phyloP scores from a whole-genome alignment of 768 basidiomycete genomes.

The Suillus hirtellus region DNA sequence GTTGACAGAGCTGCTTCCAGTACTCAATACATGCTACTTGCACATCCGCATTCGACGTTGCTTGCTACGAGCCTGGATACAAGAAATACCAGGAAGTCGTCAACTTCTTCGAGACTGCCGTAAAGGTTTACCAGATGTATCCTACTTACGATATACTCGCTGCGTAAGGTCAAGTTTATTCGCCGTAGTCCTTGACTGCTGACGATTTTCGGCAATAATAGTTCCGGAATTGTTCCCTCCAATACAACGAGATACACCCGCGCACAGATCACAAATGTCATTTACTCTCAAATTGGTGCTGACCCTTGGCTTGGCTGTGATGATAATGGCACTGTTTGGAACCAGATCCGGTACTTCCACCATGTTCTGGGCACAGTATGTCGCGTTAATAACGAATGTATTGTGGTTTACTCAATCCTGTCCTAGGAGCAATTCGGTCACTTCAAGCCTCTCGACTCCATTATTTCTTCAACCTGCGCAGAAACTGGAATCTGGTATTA shows the following conservation, averaged over 20 bases:
- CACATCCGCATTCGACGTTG: slow-evolving; percentile 72
- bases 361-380: slow-evolving; percentile 65
- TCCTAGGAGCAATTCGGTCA: slow-evolving; percentile 60
- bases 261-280: slow-evolving; percentile 48
- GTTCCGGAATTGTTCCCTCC: slow-evolving; percentile 62
- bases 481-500: slow-evolving; percentile 57
- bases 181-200: not conserved
- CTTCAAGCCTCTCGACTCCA: slow-evolving; percentile 60
- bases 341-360: slow-evolving; percentile 70
- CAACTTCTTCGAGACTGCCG: slow-evolving; percentile 65
- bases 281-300: slow-evolving; percentile 59
- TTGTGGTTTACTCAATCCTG: not conserved
- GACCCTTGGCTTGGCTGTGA: slow-evolving; percentile 66
- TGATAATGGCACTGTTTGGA: slow-evolving; percentile 46
- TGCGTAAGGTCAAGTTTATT: slow-evolving; percentile 39
- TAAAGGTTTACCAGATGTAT: slow-evolving; percentile 58
- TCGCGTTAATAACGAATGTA: slow-evolving; percentile 9
- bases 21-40: slow-evolving; percentile 76
- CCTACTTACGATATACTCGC: slow-evolving; percentile 74
- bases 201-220: slow-evolving; percentile 21
- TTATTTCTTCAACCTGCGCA: slow-evolving; percentile 52
- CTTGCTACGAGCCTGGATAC: slow-evolving; percentile 65
- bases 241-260: slow-evolving; percentile 67
- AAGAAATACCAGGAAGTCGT: slow-evolving; percentile 66
- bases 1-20: slow-evolving; percentile 27